These are phyloP conservation scores for Phytophthora parvispora DNA, from an alignment of 352 stramenopile species.

Conservation along the genomic window DNA sequence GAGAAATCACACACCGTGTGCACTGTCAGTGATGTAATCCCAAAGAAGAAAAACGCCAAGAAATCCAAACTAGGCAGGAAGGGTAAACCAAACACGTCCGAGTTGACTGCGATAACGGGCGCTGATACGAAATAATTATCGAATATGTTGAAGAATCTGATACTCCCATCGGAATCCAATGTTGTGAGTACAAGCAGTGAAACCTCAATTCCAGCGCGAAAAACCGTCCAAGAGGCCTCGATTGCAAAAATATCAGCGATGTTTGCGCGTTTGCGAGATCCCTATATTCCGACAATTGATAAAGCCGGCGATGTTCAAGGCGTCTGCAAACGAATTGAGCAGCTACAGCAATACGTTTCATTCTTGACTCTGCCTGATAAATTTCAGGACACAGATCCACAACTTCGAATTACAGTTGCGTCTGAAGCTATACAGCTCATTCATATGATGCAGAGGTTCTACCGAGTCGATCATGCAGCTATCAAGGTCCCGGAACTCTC, in stretches of 20 bases:
- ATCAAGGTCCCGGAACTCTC: background rate
- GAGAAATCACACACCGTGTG: background rate
- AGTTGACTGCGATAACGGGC: background rate
- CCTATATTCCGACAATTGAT: background rate
- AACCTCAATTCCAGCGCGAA: background rate
- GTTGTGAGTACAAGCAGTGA: background rate
- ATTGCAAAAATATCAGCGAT: background rate
- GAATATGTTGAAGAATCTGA: background rate
- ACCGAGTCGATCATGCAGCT: background rate
- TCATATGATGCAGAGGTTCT: background rate
- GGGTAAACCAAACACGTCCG: background rate
- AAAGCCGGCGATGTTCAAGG: background rate
- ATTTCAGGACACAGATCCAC: background rate
- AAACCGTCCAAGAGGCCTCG: background rate
- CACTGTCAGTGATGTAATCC: background rate
- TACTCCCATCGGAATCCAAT: background rate
- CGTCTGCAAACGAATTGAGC: background rate
- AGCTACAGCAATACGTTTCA: background rate
- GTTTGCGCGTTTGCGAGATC: background rate
- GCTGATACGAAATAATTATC: background rate
- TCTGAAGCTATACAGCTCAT: background rate
- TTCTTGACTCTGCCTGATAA: background rate
- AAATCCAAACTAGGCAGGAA: background rate
- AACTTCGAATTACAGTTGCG: background rate
- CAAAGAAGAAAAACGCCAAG: background rate